These are phyloP conservation scores for Amylostereum areolatum DNA, from an alignment of 1,284 basidiomycete genomes.

Conservation along the genomic window DNA sequence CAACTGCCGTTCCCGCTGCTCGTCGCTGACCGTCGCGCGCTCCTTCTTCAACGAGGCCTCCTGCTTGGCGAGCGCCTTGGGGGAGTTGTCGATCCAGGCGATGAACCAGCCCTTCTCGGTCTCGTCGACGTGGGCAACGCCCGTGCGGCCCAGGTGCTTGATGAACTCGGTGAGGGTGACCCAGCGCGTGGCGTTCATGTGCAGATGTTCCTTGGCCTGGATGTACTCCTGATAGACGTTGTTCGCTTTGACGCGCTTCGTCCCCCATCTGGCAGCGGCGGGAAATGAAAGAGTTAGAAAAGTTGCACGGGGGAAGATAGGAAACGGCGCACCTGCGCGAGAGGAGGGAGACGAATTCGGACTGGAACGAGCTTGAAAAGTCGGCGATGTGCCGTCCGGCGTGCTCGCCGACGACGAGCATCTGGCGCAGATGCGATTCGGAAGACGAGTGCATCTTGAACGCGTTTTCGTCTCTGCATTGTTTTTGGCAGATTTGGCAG, in stretches of 20 bases:
- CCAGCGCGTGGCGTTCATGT: conserved; percentile 99
- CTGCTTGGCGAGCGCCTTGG: conserved; percentile 89
- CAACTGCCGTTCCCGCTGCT: conserved; percentile 86
- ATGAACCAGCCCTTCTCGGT: conserved; percentile 98
- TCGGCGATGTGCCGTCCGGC: conserved; percentile 89
- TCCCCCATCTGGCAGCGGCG: conserved; percentile 66
- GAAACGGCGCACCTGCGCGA: conserved; percentile 59
- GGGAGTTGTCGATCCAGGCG: conserved; percentile 94
- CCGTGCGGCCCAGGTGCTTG: conserved; percentile 85
- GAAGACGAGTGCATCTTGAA: conserved; percentile 90
- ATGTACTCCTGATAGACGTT: conserved; percentile 99
- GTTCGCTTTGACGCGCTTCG: conserved; percentile 91
- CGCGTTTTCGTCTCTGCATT: conserved; percentile 94
- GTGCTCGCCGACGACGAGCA: conserved; percentile 91
- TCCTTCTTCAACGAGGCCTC: conserved; percentile 92
- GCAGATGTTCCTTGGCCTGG: conserved; percentile 88
- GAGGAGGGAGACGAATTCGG: conserved; percentile 86
- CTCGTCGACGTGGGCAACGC: conserved; percentile 91
- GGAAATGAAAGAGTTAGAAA: background rate
- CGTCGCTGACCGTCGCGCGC: conserved; percentile 85
- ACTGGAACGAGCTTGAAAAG: conserved; percentile 88
- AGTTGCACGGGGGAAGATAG: background rate
- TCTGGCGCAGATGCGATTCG: conserved; percentile 89
- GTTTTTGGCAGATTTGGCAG: conserved; percentile 95
- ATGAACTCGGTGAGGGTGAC: conserved; percentile 93